These are phyloP conservation scores for Neurospora discreta DNA, from an alignment of 495 filamentous ascomycete genomes.

Conservation along the genomic window DNA sequence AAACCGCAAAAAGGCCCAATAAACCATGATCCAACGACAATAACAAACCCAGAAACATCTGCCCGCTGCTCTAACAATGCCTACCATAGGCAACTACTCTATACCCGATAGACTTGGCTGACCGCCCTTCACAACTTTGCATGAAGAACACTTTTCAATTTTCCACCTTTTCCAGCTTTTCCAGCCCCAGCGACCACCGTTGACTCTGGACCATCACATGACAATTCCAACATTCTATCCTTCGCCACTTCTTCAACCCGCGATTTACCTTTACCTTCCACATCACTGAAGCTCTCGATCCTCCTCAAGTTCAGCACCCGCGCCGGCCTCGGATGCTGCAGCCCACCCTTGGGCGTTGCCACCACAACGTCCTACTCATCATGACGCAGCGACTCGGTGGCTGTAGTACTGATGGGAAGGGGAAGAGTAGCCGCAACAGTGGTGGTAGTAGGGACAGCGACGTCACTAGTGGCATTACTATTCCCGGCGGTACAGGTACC, in stretches of 20 bases:
- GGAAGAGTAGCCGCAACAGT: neutral
- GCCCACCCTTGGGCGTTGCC: constrained; percentile 14
- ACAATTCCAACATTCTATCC: neutral
- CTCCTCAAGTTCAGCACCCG: constrained; percentile 22
- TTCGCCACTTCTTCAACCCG: constrained; percentile 6
- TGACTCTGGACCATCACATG: neutral
- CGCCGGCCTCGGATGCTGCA: constrained; percentile 25
- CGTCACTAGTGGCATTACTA: neutral
- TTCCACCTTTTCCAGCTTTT: neutral
- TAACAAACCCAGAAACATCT: neutral
- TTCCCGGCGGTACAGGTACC: neutral
- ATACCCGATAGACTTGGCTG: neutral
- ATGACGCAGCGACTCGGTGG: neutral
- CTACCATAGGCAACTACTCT: neutral
- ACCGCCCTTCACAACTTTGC: neutral
- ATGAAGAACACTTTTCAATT: neutral
- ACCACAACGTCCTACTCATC: constrained; percentile 11
- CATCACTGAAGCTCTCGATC: constrained; percentile 18
- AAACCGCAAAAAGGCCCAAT: neutral
- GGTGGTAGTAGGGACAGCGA: neutral
- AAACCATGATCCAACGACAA: neutral
- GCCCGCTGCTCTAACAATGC: neutral
- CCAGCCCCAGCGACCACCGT: neutral
- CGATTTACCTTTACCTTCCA: neutral
- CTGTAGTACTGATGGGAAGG: neutral